Evolutionary conservation across 2,329 filamentous ascomycete genomes (phyloP), one percentile per base, ranked within the genome.

Genomic region (Diaporthe citriasiana): DNA sequence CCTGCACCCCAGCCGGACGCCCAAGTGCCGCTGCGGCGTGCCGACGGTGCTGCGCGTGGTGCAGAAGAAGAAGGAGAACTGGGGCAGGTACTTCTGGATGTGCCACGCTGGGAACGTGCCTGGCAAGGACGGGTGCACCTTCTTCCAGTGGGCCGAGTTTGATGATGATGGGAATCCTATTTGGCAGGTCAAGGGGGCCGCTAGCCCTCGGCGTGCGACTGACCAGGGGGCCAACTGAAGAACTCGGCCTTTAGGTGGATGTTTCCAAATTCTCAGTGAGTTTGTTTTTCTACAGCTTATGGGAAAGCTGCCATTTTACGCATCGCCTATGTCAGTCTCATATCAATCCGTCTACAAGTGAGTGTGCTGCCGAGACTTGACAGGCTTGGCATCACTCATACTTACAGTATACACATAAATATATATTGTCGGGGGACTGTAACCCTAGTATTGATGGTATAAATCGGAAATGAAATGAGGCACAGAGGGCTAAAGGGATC

Each of bases 31-130:
- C 45, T 98, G 96, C 78, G 87, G 88, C 0, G 87, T 95, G 4
- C 90, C 94, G 0, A 86, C 87, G 42, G 86, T 93, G 12, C 84
- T 98, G 76, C 88, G 95, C 56, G 95, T 95, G 53, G 94, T 95
- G 22, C 94, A 95, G 84, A 91, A 88, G 79, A 95, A 93, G 83
- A 91, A 89, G 78, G 93, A 93, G 77, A 96, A 91, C 71, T 87
- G 91, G 77, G 95, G 96, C 0, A 88, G 88, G 78, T 83, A 98
- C 81, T 97, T 97, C 83, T 97, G 95, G 95, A 97, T 96, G 93
- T 98, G 97, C 79, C 91, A 97, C 83, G 91, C 91, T 0, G 91
- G 92, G 9, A 94, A 92, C 79, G 88, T 92, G 2, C 92, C 93
- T 0, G 93, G 90, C 60, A 92, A 88, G 83, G 84, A 91, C 51